Percentiles rank a stretch among this genome's conserved stretches.
These are phyloP conservation scores for Sicyos baderoa DNA, from an alignment of 306 rosid genomes.

Conservation along the genomic window DNA sequence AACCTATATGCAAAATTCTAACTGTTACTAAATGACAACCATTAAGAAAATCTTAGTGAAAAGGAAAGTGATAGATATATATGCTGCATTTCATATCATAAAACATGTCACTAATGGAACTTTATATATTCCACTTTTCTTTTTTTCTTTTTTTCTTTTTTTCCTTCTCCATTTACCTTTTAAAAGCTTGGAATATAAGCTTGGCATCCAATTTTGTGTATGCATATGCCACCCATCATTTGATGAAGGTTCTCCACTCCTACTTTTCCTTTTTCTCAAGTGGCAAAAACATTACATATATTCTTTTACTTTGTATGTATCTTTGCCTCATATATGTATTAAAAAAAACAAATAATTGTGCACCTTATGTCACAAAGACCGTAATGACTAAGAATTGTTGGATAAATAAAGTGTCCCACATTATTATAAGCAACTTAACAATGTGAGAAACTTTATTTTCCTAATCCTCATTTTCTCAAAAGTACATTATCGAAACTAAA, in stretches of 20 bases:
- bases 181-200: constrained; percentile 1
- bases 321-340: no score
- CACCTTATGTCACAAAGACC: background rate
- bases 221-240: constrained; percentile 8
- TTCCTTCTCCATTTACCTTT: background rate
- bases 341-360: no score
- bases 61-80: background rate
- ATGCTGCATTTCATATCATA: background rate
- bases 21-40: background rate
- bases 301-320: background rate
- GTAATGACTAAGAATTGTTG: background rate
- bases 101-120: constrained; percentile 2
- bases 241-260: constrained; percentile 9
- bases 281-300: background rate
- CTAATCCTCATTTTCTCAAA: background rate
- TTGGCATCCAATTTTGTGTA: constrained; percentile 6
- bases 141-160: background rate
- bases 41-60: background rate
- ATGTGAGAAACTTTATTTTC: no score
- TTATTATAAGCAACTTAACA: no score
- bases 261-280: background rate
- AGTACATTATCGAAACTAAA: background rate
- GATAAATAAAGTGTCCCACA: no score
- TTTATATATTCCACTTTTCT: constrained; percentile 8
- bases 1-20: background rate